A percentile compares a stretch with the other conserved stretches of the same genome.
These are phyloP conservation scores for Paramecium tetraurelia DNA, from an alignment of 73 alveolate genomes.

Conservation along the genomic window DNA sequence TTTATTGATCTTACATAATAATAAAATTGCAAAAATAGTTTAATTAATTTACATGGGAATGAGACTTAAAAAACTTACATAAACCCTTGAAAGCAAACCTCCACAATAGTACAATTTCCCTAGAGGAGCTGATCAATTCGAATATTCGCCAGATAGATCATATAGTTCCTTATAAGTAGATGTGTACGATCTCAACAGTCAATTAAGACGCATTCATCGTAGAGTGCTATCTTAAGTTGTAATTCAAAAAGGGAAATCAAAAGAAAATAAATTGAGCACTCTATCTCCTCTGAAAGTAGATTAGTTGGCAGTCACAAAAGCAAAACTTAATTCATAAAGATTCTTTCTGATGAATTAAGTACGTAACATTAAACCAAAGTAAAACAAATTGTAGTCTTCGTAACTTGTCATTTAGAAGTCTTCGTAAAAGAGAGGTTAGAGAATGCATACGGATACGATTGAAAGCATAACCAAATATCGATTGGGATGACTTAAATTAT, in stretches of 20 bases:
- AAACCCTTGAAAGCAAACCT: not conserved
- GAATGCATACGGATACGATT: not conserved
- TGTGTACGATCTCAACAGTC: not conserved
- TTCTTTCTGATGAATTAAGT: not conserved
- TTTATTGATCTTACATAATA: not conserved
- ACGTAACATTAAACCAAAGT: not conserved
- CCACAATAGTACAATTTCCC: not conserved
- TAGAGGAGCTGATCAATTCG: not conserved
- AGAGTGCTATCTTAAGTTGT: not conserved
- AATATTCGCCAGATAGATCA: constrained; percentile 31
- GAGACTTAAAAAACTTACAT: not conserved
- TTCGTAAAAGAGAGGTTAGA: not conserved
- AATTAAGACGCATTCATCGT: not conserved
- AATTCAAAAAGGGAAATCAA: not conserved
- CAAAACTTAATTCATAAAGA: not conserved
- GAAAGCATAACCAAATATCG: constrained; percentile 26
- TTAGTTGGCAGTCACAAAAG: not conserved
- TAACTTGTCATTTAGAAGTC: not conserved
- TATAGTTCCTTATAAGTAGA: constrained; percentile 25
- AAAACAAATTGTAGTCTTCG: not conserved
- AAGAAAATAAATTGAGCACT: not conserved
- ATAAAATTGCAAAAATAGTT: not conserved
- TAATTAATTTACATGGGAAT: not conserved
- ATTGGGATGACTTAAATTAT: not conserved
- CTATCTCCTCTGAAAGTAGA: not conserved